A percentile compares a stretch with the other conserved stretches of the same genome.
Conservation (phyloP, 352 stramenopile genomes). For the Pilasporangium apinafurcum region DNA sequence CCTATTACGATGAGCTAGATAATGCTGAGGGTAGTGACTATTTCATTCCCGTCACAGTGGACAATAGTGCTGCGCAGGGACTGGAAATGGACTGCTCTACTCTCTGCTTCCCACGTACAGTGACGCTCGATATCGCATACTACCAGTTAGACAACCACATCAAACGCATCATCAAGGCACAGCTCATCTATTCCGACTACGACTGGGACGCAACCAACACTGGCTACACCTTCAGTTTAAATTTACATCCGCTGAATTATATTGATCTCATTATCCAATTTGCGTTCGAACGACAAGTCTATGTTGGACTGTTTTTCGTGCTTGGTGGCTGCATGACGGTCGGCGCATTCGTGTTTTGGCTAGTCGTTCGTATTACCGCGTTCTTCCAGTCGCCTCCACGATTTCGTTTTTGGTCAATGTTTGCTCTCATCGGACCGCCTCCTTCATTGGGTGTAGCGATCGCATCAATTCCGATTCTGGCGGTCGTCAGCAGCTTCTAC, state of each 20-base stretch:
- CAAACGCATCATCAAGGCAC: conserved; percentile 91
- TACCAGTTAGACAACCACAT: conserved; percentile 88
- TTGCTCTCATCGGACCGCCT: conserved; percentile 88
- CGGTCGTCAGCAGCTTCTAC: conserved; percentile 63
- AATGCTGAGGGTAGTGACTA: conserved; percentile 72
- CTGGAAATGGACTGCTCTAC: conserved; percentile 86
- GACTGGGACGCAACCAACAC: conserved; percentile 85
- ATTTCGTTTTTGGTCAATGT: conserved; percentile 90
- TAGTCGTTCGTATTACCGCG: conserved; percentile 88
- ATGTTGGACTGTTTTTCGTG: conserved; percentile 91
- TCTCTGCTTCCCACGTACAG: conserved; percentile 89
- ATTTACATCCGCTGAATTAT: conserved; percentile 93
- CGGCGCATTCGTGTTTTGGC: conserved; percentile 85
- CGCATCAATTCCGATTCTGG: conserved; percentile 78
- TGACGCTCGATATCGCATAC: conserved; percentile 93
- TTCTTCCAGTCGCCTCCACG: conserved; percentile 87
- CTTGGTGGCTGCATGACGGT: conserved; percentile 85
- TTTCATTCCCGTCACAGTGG: conserved; percentile 92
- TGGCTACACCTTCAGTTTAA: conserved; percentile 89
- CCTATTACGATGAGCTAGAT: conserved; percentile 64
- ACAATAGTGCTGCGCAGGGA: conserved; percentile 69
- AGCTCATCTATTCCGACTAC: conserved; percentile 90
- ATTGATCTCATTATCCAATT: conserved; percentile 96
- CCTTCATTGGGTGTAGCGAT: conserved; percentile 87
- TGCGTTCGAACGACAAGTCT: conserved; percentile 91